Base-by-base conservation (phyloP, 73 alveolate species). In the Paramecium sexaurelia region DNA sequence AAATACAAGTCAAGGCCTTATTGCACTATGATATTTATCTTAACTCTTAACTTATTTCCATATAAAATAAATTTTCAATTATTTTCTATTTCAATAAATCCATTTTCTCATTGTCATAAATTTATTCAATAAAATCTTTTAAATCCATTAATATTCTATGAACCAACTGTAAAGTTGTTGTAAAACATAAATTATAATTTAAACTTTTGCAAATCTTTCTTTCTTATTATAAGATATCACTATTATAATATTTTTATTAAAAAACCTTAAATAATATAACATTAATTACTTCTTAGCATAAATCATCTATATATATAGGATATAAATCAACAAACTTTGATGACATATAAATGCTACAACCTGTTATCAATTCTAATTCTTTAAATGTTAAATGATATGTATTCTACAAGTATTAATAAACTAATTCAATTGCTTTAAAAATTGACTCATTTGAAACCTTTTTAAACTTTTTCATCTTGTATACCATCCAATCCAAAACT, bases 261-360 rank as follows among this genome's bases (percentile, higher is more conserved):
- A 51, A 51, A 9, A 51, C 67, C 67, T 51, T n/a, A 17, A 51
- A n/a, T 51, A 5, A 51, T 51, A 15, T 3, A n/a, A 6, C 6
- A n/a, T 15, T 19, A n/a, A 15, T 17, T 73, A 73, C 87, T 36
- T 73, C 87, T 6, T 27, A 33, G 1, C 32, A 32, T 9, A 73
- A 33, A 33, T 73, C 87, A 15, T 36, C 87, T 0, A 73, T 36
- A 6, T 33, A 73, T 13, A 73, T 73, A 8, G 55, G 55, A 39
- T 20, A 73, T 22, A 73, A 33, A 73, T 73, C 87, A 32, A 73
- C 87, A 20, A 73, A n/a, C 35, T 73, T 73, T 39, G 87, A 73
- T 15, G 87, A 32, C 7, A 73, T 27, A 10, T 73, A 73, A 10
- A 73, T 73, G 19, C 87, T 33, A 39, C 87, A 61, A 29, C 83